A percentile compares a stretch with the other conserved stretches of the same genome.
phyloP scores from a whole-genome alignment of 306 rosid genomes.

The Casuarina equisetifolia region DNA sequence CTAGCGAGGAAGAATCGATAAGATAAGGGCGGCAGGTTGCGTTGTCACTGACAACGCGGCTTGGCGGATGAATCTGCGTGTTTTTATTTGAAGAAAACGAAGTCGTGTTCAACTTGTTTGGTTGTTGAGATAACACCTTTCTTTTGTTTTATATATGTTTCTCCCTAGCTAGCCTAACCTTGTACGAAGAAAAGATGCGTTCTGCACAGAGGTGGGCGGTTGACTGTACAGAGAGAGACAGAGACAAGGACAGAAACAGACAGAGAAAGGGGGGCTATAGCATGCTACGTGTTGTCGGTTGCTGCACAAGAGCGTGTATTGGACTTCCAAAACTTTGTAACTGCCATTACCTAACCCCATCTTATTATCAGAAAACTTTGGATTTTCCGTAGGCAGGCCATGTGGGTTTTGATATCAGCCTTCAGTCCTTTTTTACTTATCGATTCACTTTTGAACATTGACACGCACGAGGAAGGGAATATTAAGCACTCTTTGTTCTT shows the following conservation, averaged over 20 bases:
- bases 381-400: slow-evolving; percentile 35
- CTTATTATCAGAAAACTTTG: slow-evolving; percentile 32
- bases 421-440: slow-evolving; percentile 12
- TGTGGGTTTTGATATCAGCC: slow-evolving; percentile 44
- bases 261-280: slow-evolving; percentile 1
- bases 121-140: neutral
- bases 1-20: neutral
- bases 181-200: slow-evolving; percentile 4
- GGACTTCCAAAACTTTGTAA: slow-evolving; percentile 45
- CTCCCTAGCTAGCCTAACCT: neutral
- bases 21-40: slow-evolving; percentile 16
- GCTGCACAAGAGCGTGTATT: neutral
- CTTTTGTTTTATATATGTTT: neutral
- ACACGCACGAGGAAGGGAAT: neutral
- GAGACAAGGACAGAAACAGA: neutral
- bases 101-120: slow-evolving; percentile 4
- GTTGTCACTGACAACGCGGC: slow-evolving; percentile 36
- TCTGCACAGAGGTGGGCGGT: neutral
- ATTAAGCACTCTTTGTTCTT: neutral
- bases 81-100: neutral
- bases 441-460: neutral
- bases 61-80: neutral
- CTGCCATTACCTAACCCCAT: slow-evolving; percentile 64
- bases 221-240: neutral
- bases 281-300: slow-evolving; percentile 11